These are phyloP conservation scores for Vitis hybrid DNA, from an alignment of 177 flowering plant genomes.

Conservation along the genomic window DNA sequence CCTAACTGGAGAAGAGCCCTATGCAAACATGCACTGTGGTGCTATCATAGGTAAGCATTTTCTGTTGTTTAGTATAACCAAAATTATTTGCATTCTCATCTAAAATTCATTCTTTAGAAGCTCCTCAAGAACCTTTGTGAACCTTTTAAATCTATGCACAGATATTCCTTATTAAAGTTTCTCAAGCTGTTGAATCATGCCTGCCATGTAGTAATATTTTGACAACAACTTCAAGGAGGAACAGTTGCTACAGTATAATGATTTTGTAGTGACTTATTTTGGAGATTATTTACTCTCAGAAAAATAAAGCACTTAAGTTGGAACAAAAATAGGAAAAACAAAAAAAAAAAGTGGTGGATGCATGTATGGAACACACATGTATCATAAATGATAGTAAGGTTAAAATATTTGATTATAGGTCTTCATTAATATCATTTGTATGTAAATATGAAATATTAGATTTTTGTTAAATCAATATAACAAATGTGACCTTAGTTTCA, in stretches of 20 bases:
- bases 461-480: not conserved
- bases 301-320: not conserved
- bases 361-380: too few relatives aligned
- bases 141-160: not conserved
- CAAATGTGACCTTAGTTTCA: not conserved
- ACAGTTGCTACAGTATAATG: not conserved
- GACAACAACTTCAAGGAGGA: not conserved
- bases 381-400: not conserved
- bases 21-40: constrained; percentile 82
- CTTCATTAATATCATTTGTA: not conserved
- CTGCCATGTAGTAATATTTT: not conserved
- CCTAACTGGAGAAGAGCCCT: constrained; percentile 76
- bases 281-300: not conserved
- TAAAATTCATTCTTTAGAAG: not conserved
- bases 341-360: not conserved
- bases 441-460: not conserved
- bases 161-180: too few relatives aligned
- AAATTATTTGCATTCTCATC: not conserved
- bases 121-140: not conserved
- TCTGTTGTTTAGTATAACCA: not conserved
- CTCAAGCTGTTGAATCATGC: not conserved
- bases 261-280: not conserved
- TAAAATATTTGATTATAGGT: not conserved
- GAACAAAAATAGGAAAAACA: not conserved
- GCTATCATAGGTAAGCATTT: constrained; percentile 70